Percentiles rank a stretch among this genome's conserved stretches.
These are phyloP conservation scores for Aspergillus ustus DNA, from an alignment of 2,329 filamentous ascomycete species.

Conservation along the genomic window DNA sequence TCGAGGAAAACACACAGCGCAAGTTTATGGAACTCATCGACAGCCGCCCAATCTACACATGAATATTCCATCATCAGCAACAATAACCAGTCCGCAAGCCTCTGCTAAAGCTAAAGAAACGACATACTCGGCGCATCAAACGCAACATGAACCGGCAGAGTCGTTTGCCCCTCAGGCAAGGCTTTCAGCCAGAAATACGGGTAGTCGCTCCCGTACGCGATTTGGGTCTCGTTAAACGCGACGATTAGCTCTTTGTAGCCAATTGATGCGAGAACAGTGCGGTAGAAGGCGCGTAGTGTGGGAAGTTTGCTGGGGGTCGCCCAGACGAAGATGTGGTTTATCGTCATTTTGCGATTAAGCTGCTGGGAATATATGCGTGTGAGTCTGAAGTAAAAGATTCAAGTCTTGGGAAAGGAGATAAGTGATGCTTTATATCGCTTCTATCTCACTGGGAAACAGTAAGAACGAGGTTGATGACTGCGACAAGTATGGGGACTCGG, in stretches of 20 bases:
- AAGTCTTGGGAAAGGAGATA: no score
- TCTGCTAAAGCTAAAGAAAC: no score
- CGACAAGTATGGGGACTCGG: no score
- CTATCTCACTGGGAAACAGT: no score
- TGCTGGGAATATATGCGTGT: no score
- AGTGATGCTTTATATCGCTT: no score
- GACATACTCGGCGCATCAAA: constrained; percentile 10
- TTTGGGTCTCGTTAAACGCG: background rate
- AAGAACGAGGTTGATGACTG: no score
- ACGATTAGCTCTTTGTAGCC: constrained; percentile 8
- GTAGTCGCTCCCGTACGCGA: constrained; percentile 11
- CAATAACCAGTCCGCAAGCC: background rate
- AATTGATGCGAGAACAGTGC: background rate
- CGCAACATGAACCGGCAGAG: background rate
- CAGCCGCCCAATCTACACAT: constrained; percentile 1
- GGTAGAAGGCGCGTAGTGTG: constrained; percentile 6
- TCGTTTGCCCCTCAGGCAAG: background rate
- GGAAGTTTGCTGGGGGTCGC: background rate
- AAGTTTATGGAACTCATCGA: background rate
- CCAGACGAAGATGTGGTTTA: constrained; percentile 15
- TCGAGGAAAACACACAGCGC: background rate
- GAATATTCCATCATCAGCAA: background rate
- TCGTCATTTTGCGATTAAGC: background rate
- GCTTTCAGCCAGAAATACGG: constrained; percentile 13
- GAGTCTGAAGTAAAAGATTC: no score